Evolutionary conservation across 495 filamentous ascomycete species (phyloP).

Genomic region (Penicillium egyptiacum): DNA sequence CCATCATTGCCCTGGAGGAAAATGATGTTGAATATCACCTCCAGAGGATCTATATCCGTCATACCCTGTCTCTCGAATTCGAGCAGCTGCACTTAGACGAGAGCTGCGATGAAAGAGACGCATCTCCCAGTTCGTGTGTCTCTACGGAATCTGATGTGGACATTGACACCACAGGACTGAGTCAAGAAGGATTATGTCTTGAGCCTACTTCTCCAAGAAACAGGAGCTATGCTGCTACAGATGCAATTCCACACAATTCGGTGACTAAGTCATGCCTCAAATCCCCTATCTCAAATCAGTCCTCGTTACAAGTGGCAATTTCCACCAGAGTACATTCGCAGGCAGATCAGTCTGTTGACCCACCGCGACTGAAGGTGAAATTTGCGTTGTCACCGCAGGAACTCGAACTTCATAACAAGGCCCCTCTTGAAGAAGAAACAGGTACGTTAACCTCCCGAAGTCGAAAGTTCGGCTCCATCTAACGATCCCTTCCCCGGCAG

Average conservation of each 20-base stretch:
- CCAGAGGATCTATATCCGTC: constrained; percentile 21
- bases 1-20: constrained; percentile 52
- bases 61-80: constrained; percentile 17
- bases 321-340: background rate
- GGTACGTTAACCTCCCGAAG: constrained; percentile 13
- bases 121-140: background rate
- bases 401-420: constrained; percentile 1
- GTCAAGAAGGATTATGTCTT: background rate
- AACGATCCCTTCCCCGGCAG: background rate
- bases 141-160: constrained; percentile 6
- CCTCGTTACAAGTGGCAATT: constrained; percentile 4
- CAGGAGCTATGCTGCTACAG: background rate
- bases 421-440: constrained; percentile 9
- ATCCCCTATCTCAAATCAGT: background rate
- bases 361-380: constrained; percentile 8
- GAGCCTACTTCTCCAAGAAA: background rate
- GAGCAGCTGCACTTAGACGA: constrained; percentile 24
- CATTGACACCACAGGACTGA: background rate
- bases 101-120: constrained; percentile 13
- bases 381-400: constrained; percentile 13
- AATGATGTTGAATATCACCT: constrained; percentile 48
- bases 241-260: background rate
- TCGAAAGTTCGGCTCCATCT: constrained; percentile 7
- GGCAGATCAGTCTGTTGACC: constrained; percentile 1
- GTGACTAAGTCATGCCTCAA: constrained; percentile 6